phyloP scores from a whole-genome alignment of 2,329 filamentous ascomycete species.

The Talaromyces sp. region DNA sequence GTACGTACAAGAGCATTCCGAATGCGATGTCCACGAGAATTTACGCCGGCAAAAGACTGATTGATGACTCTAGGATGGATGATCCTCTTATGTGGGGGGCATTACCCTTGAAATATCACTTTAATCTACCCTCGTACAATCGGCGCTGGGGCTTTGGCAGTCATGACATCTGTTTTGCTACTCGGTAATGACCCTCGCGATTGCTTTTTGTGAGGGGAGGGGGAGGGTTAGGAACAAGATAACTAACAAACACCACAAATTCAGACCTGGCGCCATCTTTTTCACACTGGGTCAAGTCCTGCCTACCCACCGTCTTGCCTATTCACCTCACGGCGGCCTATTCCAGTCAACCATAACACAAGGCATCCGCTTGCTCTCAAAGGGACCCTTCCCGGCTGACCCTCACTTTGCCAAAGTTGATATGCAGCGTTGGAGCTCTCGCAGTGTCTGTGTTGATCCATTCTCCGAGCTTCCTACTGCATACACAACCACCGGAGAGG shows the following conservation, averaged over 20 bases:
- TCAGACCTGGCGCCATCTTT: slow-evolving; percentile 66
- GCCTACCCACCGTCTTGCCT: slow-evolving; percentile 74
- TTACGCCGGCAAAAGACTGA: slow-evolving; percentile 20
- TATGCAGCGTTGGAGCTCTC: slow-evolving; percentile 33
- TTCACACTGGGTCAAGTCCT: slow-evolving; percentile 87
- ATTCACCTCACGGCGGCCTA: slow-evolving; percentile 76
- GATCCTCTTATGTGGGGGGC: slow-evolving; percentile 93
- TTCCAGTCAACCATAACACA: slow-evolving; percentile 87
- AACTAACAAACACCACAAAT: background rate
- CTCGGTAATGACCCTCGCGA: slow-evolving; percentile 57
- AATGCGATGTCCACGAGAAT: background rate
- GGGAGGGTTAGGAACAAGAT: background rate
- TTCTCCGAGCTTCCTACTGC: slow-evolving; percentile 41
- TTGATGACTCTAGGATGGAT: slow-evolving; percentile 62
- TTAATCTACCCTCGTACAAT: slow-evolving; percentile 61
- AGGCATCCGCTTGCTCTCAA: slow-evolving; percentile 75
- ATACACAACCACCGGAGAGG: slow-evolving; percentile 36
- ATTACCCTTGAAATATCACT: slow-evolving; percentile 68
- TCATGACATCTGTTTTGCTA: slow-evolving; percentile 92
- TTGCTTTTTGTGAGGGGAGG: background rate
- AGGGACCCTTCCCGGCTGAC: slow-evolving; percentile 54
- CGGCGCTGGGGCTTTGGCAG: slow-evolving; percentile 86
- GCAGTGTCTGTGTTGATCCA: slow-evolving; percentile 43
- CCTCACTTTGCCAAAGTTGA: slow-evolving; percentile 37
- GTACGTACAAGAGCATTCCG: slow-evolving; percentile 40